These are phyloP conservation scores for Clitopilus passeckerianus DNA, from an alignment of 768 basidiomycete genomes.

Conservation along the genomic window DNA sequence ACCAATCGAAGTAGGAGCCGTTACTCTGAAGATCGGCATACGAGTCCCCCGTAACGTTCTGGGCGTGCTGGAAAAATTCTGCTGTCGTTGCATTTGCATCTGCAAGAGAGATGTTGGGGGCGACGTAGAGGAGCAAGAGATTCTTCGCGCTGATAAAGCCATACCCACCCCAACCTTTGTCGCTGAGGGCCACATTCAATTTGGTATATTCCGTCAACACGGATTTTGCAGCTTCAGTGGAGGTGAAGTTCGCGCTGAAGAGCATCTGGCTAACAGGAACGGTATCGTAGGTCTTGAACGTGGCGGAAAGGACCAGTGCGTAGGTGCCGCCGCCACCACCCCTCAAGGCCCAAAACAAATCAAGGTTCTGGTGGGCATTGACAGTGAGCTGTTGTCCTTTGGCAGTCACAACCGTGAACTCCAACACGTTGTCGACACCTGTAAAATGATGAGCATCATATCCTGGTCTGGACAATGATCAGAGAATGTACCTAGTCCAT, in stretches of 20 bases:
- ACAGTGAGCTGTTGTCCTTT: conserved; percentile 31
- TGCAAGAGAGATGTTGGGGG: conserved; percentile 29
- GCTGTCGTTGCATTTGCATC: conserved; percentile 27
- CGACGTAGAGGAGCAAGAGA: conserved; percentile 20
- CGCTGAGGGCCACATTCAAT: conserved; percentile 8
- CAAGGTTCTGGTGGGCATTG: conserved; percentile 33
- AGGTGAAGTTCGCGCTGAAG: conserved; percentile 24
- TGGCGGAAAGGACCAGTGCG: conserved; percentile 41
- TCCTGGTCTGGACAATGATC: neutral
- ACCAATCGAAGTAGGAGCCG: conserved; percentile 1
- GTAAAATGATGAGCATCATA: neutral
- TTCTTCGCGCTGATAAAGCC: conserved; percentile 10
- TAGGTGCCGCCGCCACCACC: conserved; percentile 48
- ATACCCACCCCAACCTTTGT: conserved; percentile 43
- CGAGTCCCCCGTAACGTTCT: neutral
- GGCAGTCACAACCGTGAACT: conserved; percentile 40
- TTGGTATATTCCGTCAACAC: conserved; percentile 5
- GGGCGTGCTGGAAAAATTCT: conserved; percentile 21
- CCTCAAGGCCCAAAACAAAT: conserved; percentile 51
- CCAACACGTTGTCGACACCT: conserved; percentile 44
- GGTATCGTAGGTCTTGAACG: conserved; percentile 36
- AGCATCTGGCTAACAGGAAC: conserved; percentile 24
- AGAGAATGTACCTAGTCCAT: conserved; percentile 33
- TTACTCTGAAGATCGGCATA: neutral
- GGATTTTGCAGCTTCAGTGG: conserved; percentile 21